phyloP scores from a whole-genome alignment of 768 basidiomycete species.

The Amanita exitialis region DNA sequence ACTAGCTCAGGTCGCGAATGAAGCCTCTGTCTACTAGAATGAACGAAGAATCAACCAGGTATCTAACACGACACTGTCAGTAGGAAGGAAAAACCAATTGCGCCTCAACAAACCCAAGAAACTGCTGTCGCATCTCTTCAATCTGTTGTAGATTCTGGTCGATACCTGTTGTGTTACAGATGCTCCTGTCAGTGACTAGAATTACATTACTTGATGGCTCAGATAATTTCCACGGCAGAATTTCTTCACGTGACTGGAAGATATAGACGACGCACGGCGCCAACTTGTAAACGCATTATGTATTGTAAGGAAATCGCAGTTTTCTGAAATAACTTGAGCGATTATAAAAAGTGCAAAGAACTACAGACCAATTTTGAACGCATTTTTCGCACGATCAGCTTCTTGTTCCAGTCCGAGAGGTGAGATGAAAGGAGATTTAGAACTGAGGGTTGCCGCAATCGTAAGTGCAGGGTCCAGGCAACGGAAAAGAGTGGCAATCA shows the following conservation, averaged over 20 bases:
- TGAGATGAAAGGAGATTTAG: conserved; percentile 87
- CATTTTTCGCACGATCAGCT: conserved; percentile 73
- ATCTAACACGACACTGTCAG: conserved; percentile 30
- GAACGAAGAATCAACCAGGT: conserved; percentile 84
- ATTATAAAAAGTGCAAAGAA: background rate
- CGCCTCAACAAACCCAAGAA: conserved; percentile 45
- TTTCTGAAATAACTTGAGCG: conserved; percentile 40
- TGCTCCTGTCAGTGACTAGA: background rate
- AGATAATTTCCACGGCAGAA: conserved; percentile 78
- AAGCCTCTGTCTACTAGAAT: conserved; percentile 59
- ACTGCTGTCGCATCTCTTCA: conserved; percentile 90
- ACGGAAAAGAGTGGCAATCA: conserved; percentile 74
- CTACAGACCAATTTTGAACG: conserved; percentile 63
- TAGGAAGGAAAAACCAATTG: background rate
- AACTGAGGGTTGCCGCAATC: conserved; percentile 85
- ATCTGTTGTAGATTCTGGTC: conserved; percentile 85
- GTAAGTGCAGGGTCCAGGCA: conserved; percentile 96
- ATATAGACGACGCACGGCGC: conserved; percentile 64
- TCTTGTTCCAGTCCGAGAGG: conserved; percentile 84
- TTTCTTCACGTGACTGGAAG: conserved; percentile 44
- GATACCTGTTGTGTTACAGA: background rate
- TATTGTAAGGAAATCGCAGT: conserved; percentile 91
- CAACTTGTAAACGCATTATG: conserved; percentile 87
- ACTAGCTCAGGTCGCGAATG: conserved; percentile 65
- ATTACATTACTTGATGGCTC: conserved; percentile 57